These are phyloP conservation scores for Podaxis carcinomalis DNA, from an alignment of 768 basidiomycete species.

Conservation along the genomic window DNA sequence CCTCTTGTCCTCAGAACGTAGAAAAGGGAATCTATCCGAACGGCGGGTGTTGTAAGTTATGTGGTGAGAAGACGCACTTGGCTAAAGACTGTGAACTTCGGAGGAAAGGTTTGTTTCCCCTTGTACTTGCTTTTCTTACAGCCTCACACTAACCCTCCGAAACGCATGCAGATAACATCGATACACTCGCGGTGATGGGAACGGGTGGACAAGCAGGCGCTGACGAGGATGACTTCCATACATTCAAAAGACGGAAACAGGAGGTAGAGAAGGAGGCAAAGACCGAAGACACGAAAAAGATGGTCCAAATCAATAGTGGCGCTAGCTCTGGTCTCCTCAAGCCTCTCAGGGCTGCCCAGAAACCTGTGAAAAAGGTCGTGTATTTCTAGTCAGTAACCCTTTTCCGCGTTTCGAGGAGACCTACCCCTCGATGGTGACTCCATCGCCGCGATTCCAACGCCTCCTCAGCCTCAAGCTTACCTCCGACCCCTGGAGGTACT, in stretches of 20 bases:
- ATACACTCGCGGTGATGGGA: constrained; percentile 35
- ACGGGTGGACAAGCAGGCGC: constrained; percentile 62
- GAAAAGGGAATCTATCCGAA: constrained; percentile 85
- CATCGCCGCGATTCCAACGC: too few relatives aligned
- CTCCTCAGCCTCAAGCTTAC: too few relatives aligned
- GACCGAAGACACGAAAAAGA: constrained; percentile 35
- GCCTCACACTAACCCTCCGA: neutral
- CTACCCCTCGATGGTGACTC: too few relatives aligned
- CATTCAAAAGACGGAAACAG: constrained; percentile 57
- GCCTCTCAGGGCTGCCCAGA: neutral
- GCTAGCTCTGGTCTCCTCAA: neutral
- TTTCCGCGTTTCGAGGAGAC: too few relatives aligned
- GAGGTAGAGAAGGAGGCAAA: constrained; percentile 63
- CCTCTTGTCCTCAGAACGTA: constrained; percentile 76
- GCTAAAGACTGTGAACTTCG: constrained; percentile 77
- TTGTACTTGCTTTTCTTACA: neutral
- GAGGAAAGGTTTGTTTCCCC: constrained; percentile 42
- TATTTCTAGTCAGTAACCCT: neutral
- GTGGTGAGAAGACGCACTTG: constrained; percentile 79
- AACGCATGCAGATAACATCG: constrained; percentile 25
- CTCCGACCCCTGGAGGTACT: too few relatives aligned
- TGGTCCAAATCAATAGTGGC: neutral
- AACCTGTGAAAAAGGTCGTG: constrained; percentile 2
- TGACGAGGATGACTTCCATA: constrained; percentile 95
- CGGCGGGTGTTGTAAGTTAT: constrained; percentile 87